Evolutionary conservation across 2,329 filamentous ascomycete species (phyloP), one percentile per base, ranked within the genome.

Genomic region (Nothomitra cinnamomea): DNA sequence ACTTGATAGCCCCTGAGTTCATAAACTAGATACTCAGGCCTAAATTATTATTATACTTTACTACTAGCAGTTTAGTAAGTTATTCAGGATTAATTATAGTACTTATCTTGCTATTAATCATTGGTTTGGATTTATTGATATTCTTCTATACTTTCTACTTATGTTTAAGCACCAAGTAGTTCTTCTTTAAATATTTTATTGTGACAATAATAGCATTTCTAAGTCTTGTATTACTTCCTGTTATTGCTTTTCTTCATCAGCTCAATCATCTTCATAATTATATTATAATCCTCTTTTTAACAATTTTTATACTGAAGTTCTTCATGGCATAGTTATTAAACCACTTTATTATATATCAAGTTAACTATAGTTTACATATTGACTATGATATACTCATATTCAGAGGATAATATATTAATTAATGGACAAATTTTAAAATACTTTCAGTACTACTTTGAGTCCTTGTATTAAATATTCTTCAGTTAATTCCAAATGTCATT

Each of bases 1-100:
- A 28, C 19, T 41, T 51, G 49, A 22, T 51, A n/a, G 49, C 49
- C 22, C 49, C 49, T 21, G 32, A 38, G 25, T 51, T 28, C 7
- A 51, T 51, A 2, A 38, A 6, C 49, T 28, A 51, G 49, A 15
- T 25, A 15, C n/a, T 47, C 28, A 2, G 2, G 21, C 21, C 8
- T 24, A 1, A 25, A 25, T 47, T 24, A 3, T 25, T n/a, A n/a
- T n/a, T n/a, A n/a, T n/a, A n/a, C n/a, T n/a, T 7, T 8, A n/a
- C 28, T 25, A 24, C 13, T 2, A 47, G 43, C 21, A 47, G 24
- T 47, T 25, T 47, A 15, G 24, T 24, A 1, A 47, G 17, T 47
- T 47, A 24, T 17, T 47, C 43, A 4, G 43, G 1, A 8, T 47
- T 24, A 15, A 12, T 15, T 15, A n/a, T 24, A 3, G n/a, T 25